Base-by-base conservation (phyloP, 495 filamentous ascomycete species). In the Apodospora peruviana region DNA sequence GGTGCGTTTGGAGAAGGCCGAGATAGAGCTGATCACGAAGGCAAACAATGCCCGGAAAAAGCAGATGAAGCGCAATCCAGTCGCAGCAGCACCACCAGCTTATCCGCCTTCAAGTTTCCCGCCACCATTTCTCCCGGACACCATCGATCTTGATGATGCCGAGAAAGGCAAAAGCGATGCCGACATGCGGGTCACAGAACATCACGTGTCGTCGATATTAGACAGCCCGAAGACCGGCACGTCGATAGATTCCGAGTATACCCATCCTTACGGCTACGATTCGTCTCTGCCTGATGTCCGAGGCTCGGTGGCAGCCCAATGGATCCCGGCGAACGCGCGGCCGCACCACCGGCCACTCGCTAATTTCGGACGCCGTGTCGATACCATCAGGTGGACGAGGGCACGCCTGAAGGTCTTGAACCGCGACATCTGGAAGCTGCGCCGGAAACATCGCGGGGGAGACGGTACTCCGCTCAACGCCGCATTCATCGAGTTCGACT, bases 371-470 rank as follows among this genome's bases (percentile, higher is more conserved):
- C 72, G 77, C 32, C 63, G 52, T 21, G 86, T 91, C 16, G 88
- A 94, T 66, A 89, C 86, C 0, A 91, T 91, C 68, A 80, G 90
- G 54, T 94, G 89, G 85, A 84, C 81, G 43, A 80, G 90, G 47
- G 74, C 78, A 0, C 80, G 89, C 57, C 80, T 96, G 27, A 80
- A 85, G 54, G 81, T 81, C 44, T 76, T 94, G 44, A 87, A 80
- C 51, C 80, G 79, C 1, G 78, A 87, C 53, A 88, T 95, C 46
- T 82, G 64, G 64, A 71, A 70, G 84, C 65, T 69, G 74, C 61
- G 47, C 51, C 67, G 70, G 68, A 37, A 70, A 72, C 39, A 69
- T 73, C 48, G 69, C 11, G 55, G 68, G n/a, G 72, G 71, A 1
- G 67, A 78, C 8, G 69, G 65, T 12, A 63, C 68, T 27, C 63